Base-by-base conservation (phyloP, 2,329 filamentous ascomycete species). In the Leptographium flavum region DNA sequence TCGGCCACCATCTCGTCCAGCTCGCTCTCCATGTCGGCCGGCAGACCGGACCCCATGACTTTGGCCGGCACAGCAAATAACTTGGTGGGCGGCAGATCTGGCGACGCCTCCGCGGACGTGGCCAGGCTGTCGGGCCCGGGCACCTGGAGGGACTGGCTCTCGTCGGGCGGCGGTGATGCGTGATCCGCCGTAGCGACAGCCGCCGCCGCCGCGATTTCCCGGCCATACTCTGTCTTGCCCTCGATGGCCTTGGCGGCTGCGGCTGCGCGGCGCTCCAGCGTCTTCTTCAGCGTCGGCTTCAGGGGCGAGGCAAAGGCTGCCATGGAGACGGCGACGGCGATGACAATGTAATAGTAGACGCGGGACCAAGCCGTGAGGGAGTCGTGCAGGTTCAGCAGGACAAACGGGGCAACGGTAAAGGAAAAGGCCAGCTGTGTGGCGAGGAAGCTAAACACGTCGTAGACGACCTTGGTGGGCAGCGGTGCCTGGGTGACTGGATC, bases 341-440 rank as follows among this genome's bases (percentile, higher is more conserved):
- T 58, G 45, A 92, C 68, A 28, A 76, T 79, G 63, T 93, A 98
- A 66, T 87, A 96, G 65, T 94, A 92, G 31, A 95, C 83, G 36
- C 84, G 77, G 0, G 76, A 65, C 92, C 92, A 98, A 47, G 85
- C 81, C 3, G 70, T 66, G 36, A 93, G 62, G 10, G 82, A 88
- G 49, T 78, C 74, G 17, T 69, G 64, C 52, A 95, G 77, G 21
- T 70, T 71, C 22, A 98, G 80, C 33, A 95, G 68, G 38, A 95
- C 74, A 63, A 98, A 98, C 0, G 92, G 92, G 1, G 81, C 73
- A 1, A 81, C 84, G 43, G 77, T 76, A 62, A 94, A 98, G 39
- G 81, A 81, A 61, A 96, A 61, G 41, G 56, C 54, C 23, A 57
- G 39, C 43, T 61, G 59, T 1, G 59, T 61, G 19, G 53, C 53